A percentile compares a stretch with the other conserved stretches of the same genome.
These are phyloP conservation scores for Trypanosomatidae sp. DNA, from an alignment of 208 protist genomes.

Conservation along the genomic window DNA sequence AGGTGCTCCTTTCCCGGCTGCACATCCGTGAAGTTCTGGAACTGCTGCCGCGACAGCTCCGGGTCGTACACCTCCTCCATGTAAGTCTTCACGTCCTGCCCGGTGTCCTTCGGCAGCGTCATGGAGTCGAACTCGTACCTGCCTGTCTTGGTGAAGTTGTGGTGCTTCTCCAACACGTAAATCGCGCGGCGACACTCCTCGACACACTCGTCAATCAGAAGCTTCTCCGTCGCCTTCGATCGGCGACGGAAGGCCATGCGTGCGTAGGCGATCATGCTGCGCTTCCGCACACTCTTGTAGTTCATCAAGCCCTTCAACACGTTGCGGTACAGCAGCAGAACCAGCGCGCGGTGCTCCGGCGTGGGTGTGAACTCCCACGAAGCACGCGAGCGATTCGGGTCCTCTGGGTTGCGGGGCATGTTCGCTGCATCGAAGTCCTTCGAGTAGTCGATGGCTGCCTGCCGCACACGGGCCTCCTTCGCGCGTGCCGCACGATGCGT, in stretches of 20 bases:
- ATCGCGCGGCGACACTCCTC: slow-evolving; percentile 83
- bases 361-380: slow-evolving; percentile 73
- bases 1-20: slow-evolving; percentile 72
- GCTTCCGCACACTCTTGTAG: slow-evolving; percentile 73
- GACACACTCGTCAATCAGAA: slow-evolving; percentile 89
- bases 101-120: slow-evolving; percentile 83
- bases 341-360: slow-evolving; percentile 72
- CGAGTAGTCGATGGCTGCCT: slow-evolving; percentile 18
- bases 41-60: slow-evolving; percentile 79
- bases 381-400: slow-evolving; percentile 28
- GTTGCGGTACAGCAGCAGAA: slow-evolving; percentile 81
- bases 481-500: slow-evolving; percentile 30
- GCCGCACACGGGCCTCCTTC: slow-evolving; percentile 13
- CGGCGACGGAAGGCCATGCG: slow-evolving; percentile 76
- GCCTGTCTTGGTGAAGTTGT: slow-evolving; percentile 73
- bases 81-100: slow-evolving; percentile 90
- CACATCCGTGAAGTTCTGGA: slow-evolving; percentile 85
- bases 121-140: slow-evolving; percentile 87
- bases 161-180: slow-evolving; percentile 84
- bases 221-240: slow-evolving; percentile 76
- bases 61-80: slow-evolving; percentile 93
- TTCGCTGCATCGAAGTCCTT: slow-evolving; percentile 45
- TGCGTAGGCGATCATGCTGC: slow-evolving; percentile 87
- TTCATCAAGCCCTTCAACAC: slow-evolving; percentile 79
- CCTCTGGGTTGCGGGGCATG: slow-evolving; percentile 51